A percentile compares a stretch with the other conserved stretches of the same genome.
These are phyloP conservation scores for Dianthus caryophyllus DNA, from an alignment of 148 eudicot species.

Conservation along the genomic window DNA sequence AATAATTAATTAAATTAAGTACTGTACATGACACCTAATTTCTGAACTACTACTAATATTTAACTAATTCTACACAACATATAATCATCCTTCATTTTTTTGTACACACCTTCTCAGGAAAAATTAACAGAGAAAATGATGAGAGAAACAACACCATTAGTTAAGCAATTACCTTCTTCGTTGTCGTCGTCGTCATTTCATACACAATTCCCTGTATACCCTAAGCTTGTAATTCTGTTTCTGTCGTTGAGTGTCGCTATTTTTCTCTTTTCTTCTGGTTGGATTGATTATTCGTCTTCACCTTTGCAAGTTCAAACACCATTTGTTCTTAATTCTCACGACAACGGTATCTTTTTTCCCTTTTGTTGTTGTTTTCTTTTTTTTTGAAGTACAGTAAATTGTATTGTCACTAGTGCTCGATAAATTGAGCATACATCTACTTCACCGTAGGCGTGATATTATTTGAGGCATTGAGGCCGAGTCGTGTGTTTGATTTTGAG, in stretches of 20 bases:
- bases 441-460: too few relatives aligned
- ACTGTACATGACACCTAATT: too few relatives aligned
- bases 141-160: constrained; percentile 13
- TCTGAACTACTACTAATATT: too few relatives aligned
- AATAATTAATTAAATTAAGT: too few relatives aligned
- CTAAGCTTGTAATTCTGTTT: constrained; percentile 5
- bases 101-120: too few relatives aligned
- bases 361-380: too few relatives aligned
- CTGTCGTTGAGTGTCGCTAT: neutral
- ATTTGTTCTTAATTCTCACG: neutral
- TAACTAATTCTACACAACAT: too few relatives aligned
- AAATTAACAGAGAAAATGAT: neutral
- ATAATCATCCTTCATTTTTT: too few relatives aligned
- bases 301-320: neutral
- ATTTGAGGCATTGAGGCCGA: neutral
- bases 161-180: constrained; percentile 7
- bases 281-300: neutral
- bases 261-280: constrained; percentile 1
- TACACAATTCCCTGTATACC: neutral
- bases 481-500: neutral
- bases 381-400: too few relatives aligned
- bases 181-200: neutral
- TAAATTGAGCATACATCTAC: neutral
- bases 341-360: neutral
- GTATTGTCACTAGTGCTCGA: too few relatives aligned